Base-by-base conservation (phyloP, 164 flowering plant genomes). In the Dillenia suffruticosa region DNA sequence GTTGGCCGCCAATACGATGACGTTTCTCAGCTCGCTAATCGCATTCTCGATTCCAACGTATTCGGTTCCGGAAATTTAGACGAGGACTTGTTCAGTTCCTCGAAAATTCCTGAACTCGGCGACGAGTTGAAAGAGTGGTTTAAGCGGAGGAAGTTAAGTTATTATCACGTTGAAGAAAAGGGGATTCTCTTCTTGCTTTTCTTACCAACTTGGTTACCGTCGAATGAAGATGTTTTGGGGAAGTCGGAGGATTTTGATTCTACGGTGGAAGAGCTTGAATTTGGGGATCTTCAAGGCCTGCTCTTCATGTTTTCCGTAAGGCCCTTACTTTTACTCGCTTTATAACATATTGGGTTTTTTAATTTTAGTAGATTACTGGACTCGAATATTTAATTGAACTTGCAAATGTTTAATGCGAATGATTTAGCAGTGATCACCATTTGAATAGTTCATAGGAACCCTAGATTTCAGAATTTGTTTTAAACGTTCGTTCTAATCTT, bases 301-400 rank as follows among this genome's bases (percentile, higher is more conserved):
- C 84, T 89, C 11, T 74, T 89, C 62, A 84, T 91, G 92, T 91
- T 91, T 77, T 79, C 90, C 47, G 96, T 91, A 63, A 82, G 93
- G 81, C 49, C 14, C 49, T 57, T 48, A 14, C 1, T n/a, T 68
- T 12, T 32, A 26, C 51, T 58, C 51, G 5, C 54, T 43, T 10
- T 51, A 13, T 46, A 54, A 8, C 12, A 2, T 14, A 10, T 16
- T 49, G 10, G 12, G 40, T 17, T 54, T 12, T 16, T 1, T 9
- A 43, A 19, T 11, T 51, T 51, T 49, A 49, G 51, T 49, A n/a
- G 15, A n/a, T 51, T 12, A n/a, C 10, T 9, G 15, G n/a, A 12
- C 15, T 22, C 9, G 15, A 15, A 51, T 14, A 51, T 51, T 26
- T 26, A 26, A 26, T 26, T 5, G 32, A 19, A 19, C 22, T 19